Evolutionary conservation across 2,329 filamentous ascomycete genomes (phyloP), one percentile per base, ranked within the genome.

Genomic region (Tolypocladium nubicola): DNA sequence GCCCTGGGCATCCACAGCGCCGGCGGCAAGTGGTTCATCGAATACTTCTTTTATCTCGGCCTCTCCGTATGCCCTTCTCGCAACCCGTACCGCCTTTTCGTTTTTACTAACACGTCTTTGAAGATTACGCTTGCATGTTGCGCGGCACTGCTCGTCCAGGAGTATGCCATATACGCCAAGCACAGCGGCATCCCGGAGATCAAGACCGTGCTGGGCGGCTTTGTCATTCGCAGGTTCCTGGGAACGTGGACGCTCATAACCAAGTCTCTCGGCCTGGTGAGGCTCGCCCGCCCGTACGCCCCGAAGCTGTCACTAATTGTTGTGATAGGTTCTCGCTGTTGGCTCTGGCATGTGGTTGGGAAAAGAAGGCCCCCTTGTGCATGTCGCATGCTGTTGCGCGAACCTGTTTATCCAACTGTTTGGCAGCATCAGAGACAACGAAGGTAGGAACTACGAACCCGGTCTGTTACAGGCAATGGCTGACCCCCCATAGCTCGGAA

Each of bases 181-280:
- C 93, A 97, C 68, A 96, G 90, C 69, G 93, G 93, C 73, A 97
- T 99, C 64, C 91, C 93, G 7, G 93, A 99, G 76, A 95, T 99
- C 74, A 99, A 99, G 78, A 97, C 92, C 3, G 84, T 99, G 10
- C 76, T 99, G 56, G 93, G 93, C 45, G 93, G 93, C 7, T 97
- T 97, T 70, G 87, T 99, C 38, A 97, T 99, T 60, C 82, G 86
- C 60, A 83, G 86, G 59, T 96, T 97, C 66, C 78, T 97, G 67
- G 90, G 92, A 11, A 79, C 79, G 38, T 97, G 92, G 92, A 97
- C 93, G 1, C 76, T 97, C 67, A 71, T 90, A 37, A 91, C 91
- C 57, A 97, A 97, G 70, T 95, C 91, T 1, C 71, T 97, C 49
- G 94, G 94, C 35, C 73, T 96, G 73, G 89, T 93, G 76, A 70